Conservation (phyloP, 164 flowering plant species). For the Stephania yunnanensis region DNA sequence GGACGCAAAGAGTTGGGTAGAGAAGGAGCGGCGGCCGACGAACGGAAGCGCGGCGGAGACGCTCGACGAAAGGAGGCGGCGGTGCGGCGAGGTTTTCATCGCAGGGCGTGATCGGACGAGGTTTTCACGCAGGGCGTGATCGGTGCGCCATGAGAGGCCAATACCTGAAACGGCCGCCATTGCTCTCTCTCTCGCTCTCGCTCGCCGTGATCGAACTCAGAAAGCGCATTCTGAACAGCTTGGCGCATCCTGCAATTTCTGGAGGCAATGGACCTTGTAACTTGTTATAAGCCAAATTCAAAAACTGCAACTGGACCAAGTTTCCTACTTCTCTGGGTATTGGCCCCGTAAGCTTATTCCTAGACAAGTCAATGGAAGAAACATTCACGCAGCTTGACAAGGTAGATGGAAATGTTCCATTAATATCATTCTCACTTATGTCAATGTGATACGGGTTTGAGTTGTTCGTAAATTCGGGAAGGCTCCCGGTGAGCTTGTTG, state of each 20-base stretch:
- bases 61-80: too few relatives aligned
- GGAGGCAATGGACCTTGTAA: slow-evolving; percentile 56
- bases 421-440: slow-evolving; percentile 38
- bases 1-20: too few relatives aligned
- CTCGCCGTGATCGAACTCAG: too few relatives aligned
- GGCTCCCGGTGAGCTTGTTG: slow-evolving; percentile 53
- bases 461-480: slow-evolving; percentile 41
- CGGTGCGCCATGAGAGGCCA: too few relatives aligned
- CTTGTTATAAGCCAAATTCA: slow-evolving; percentile 50
- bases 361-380: slow-evolving; percentile 52
- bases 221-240: too few relatives aligned
- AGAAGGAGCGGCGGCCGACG: too few relatives aligned
- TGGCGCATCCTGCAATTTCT: slow-evolving; percentile 37
- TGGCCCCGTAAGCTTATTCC: slow-evolving; percentile 49
- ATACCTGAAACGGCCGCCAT: too few relatives aligned
- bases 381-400: slow-evolving; percentile 44
- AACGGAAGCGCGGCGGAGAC: too few relatives aligned
- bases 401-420: slow-evolving; percentile 58
- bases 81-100: too few relatives aligned
- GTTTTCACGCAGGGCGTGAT: too few relatives aligned
- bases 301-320: slow-evolving; percentile 32
- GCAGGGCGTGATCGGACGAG: too few relatives aligned
- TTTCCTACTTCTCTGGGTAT: slow-evolving; percentile 53
- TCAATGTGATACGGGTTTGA: slow-evolving; percentile 35
- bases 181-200: too few relatives aligned